phyloP scores from a whole-genome alignment of 352 stramenopile genomes.

The Pythium rishiriense region DNA sequence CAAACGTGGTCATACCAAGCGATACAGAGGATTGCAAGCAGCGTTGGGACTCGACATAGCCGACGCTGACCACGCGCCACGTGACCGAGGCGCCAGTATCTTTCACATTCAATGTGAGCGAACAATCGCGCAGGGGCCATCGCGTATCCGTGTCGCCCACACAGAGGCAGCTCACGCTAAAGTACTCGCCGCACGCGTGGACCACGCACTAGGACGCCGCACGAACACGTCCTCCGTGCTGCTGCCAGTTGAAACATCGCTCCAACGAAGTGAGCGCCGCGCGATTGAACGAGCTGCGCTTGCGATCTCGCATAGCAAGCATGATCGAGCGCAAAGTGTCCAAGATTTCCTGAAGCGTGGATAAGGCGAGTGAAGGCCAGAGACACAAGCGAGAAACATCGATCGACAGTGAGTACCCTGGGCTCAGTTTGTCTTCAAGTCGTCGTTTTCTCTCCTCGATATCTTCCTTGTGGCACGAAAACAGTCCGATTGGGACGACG shows the following conservation, averaged over 20 bases:
- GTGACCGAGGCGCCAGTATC: constrained; percentile 47
- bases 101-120: constrained; percentile 51
- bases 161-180: constrained; percentile 38
- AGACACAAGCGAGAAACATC: no score
- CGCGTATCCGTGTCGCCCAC: constrained; percentile 45
- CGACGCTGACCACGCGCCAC: constrained; percentile 37
- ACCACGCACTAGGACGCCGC: constrained; percentile 41
- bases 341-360: neutral
- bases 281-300: constrained; percentile 40
- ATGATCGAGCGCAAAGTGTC: constrained; percentile 14
- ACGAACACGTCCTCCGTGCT: neutral
- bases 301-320: constrained; percentile 22
- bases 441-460: no score
- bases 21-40: constrained; percentile 41
- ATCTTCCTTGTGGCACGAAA: no score
- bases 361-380: neutral
- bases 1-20: constrained; percentile 29
- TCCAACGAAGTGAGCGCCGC: constrained; percentile 37
- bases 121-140: constrained; percentile 30
- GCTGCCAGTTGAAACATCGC: constrained; percentile 25
- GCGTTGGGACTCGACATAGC: constrained; percentile 33
- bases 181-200: constrained; percentile 44
- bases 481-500: no score
- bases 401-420: no score
- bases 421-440: no score